Evolutionary conservation across 352 stramenopile genomes (phyloP).

Genomic region (Pythium grandisporangium): DNA sequence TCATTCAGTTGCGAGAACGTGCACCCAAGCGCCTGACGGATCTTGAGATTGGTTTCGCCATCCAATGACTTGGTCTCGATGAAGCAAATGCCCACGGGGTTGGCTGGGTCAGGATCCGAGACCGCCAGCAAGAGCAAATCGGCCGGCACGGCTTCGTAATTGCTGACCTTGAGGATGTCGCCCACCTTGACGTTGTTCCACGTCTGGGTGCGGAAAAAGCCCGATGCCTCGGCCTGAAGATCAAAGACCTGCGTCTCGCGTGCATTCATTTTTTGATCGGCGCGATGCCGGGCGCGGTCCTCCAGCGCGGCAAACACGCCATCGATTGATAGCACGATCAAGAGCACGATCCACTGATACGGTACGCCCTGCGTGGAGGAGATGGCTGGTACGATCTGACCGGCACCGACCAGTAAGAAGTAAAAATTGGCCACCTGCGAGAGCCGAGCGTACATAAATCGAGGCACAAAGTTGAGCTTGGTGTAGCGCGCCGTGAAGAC

Average conservation of each 20-base stretch:
- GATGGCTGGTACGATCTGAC: conserved; percentile 81
- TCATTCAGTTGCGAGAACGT: conserved; percentile 80
- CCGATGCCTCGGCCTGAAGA: conserved; percentile 11
- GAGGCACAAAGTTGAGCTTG: conserved; percentile 78
- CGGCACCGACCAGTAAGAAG: conserved; percentile 81
- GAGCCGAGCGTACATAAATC: conserved; percentile 78
- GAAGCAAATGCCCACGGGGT: conserved; percentile 74
- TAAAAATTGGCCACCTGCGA: conserved; percentile 87
- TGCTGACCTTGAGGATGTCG: conserved; percentile 80
- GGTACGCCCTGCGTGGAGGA: conserved; percentile 78
- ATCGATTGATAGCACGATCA: conserved; percentile 78
- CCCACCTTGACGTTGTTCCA: conserved; percentile 69
- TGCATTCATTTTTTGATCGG: conserved; percentile 80
- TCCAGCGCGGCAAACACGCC: conserved; percentile 82
- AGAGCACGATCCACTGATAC: conserved; percentile 82
- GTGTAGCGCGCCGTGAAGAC: conserved; percentile 85
- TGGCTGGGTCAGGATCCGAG: conserved; percentile 42
- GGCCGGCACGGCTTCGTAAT: conserved; percentile 79
- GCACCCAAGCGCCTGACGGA: conserved; percentile 71
- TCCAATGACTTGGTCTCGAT: conserved; percentile 85
- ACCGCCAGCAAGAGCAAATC: conserved; percentile 76
- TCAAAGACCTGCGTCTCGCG: conserved; percentile 60
- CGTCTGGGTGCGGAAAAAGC: conserved; percentile 37
- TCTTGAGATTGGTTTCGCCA: conserved; percentile 83
- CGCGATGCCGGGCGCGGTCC: conserved; percentile 63